Conservation (phyloP, 2,329 filamentous ascomycete species). For the Paecilomyces variotii region DNA sequence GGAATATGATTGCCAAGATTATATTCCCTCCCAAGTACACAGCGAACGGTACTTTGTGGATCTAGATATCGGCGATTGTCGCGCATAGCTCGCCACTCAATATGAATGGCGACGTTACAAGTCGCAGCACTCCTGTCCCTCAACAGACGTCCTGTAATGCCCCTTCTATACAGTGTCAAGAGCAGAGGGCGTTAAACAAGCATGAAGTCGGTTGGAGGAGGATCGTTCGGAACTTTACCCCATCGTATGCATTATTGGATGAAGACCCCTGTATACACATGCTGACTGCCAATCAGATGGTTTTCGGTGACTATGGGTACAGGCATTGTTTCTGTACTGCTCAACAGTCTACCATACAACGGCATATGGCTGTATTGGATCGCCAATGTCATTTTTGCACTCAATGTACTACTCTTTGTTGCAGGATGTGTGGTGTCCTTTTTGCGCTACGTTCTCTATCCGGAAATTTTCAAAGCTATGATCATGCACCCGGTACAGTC, state of each 20-base stretch:
- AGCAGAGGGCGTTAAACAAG: conserved; percentile 8
- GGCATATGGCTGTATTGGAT: conserved; percentile 32
- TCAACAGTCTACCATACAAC: conserved; percentile 32
- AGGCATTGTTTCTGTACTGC: conserved; percentile 32
- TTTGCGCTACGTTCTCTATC: conserved; percentile 57
- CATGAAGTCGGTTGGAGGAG: conserved; percentile 29
- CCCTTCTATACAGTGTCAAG: not conserved
- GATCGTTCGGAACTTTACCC: conserved; percentile 32
- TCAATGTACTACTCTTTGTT: conserved; percentile 29
- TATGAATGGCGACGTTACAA: not conserved
- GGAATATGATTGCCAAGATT: not conserved
- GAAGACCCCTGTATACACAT: not conserved
- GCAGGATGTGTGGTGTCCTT: conserved; percentile 41
- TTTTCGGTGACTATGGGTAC: conserved; percentile 37
- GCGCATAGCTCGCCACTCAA: not conserved
- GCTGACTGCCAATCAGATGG: conserved; percentile 21
- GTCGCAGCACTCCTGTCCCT: not conserved
- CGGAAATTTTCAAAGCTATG: conserved; percentile 59
- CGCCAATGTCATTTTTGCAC: conserved; percentile 26
- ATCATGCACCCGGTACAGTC: conserved; percentile 58
- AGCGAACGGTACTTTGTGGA: too few relatives aligned
- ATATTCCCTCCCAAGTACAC: too few relatives aligned
- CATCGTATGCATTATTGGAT: conserved; percentile 27
- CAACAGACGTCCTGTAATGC: not conserved
- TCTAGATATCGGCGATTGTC: not conserved